These are phyloP conservation scores for Xerocomus potaroensis DNA, from an alignment of 768 basidiomycete species.

Conservation along the genomic window DNA sequence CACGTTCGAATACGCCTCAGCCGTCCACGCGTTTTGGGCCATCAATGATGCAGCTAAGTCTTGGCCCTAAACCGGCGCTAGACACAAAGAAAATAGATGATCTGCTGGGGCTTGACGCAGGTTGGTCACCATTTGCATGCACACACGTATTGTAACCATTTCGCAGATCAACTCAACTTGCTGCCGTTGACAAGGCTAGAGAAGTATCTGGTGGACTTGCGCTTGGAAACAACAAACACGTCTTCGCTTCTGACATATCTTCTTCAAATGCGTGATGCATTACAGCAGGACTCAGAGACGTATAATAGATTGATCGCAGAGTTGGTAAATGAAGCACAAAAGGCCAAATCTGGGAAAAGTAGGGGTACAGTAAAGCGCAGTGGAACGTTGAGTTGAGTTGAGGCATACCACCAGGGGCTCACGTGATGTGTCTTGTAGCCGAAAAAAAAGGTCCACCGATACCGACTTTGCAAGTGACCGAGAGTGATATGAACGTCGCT, in stretches of 20 bases:
- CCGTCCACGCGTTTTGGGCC: constrained; percentile 32
- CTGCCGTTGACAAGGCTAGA: constrained; percentile 67
- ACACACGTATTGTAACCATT: constrained; percentile 5
- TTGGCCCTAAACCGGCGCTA: constrained; percentile 77
- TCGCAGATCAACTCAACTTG: constrained; percentile 64
- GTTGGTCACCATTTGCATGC: constrained; percentile 38
- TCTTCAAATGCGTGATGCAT: constrained; percentile 72
- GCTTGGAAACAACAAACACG: constrained; percentile 66
- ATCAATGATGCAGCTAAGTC: constrained; percentile 39
- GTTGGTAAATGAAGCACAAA: constrained; percentile 88
- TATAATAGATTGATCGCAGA: constrained; percentile 91
- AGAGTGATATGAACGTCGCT: constrained; percentile 86
- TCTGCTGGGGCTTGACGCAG: constrained; percentile 61
- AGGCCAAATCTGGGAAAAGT: constrained; percentile 65
- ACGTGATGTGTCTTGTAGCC: not conserved
- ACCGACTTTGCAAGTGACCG: too few relatives aligned
- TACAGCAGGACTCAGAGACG: constrained; percentile 85
- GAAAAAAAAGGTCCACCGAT: constrained; percentile 17
- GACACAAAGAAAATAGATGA: constrained; percentile 62
- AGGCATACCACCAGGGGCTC: not conserved
- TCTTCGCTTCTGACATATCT: constrained; percentile 77
- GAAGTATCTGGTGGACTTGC: constrained; percentile 61
- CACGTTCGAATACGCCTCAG: constrained; percentile 42
- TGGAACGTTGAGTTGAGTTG: constrained; percentile 38
- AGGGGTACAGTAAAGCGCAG: constrained; percentile 44